phyloP scores from a whole-genome alignment of 148 eudicot species.

The Rhododendron ovatum region DNA sequence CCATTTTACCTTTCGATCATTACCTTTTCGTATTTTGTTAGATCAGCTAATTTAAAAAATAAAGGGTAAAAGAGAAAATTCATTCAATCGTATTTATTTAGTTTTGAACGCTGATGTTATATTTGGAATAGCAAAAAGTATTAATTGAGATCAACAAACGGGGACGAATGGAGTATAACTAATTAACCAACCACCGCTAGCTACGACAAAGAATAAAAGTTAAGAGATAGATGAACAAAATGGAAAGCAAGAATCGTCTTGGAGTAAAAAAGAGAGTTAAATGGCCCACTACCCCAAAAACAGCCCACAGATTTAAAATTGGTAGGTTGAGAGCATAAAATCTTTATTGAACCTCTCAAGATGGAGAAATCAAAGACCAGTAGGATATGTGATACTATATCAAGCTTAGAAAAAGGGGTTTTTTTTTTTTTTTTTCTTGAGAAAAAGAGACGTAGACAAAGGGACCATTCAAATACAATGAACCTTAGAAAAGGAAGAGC shows the following conservation, averaged over 20 bases:
- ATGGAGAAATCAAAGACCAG: neutral
- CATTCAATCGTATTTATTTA: no score
- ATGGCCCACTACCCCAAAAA: neutral
- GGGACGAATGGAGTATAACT: no score
- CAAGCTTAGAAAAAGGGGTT: neutral
- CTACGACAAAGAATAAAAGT: neutral
- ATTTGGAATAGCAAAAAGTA: no score
- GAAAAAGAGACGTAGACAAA: neutral
- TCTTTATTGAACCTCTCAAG: neutral
- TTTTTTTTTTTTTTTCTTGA: no score
- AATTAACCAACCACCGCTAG: no score
- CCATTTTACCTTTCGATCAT: no score
- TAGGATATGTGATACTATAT: neutral
- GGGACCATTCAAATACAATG: conserved; percentile 9
- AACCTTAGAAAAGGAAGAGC: conserved; percentile 3
- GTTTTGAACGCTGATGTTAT: no score
- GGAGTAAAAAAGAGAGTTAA: neutral
- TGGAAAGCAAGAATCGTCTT: neutral
- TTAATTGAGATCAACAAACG: no score
- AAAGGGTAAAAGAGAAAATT: no score
- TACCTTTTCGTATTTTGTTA: no score
- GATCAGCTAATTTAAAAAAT: no score
- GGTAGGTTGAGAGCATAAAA: neutral
- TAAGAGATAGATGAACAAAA: neutral
- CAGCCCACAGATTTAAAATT: neutral